A percentile compares a stretch with the other conserved stretches of the same genome.
phyloP scores from a whole-genome alignment of 192 early-diverging fungal species.

The Backusella westeae region DNA sequence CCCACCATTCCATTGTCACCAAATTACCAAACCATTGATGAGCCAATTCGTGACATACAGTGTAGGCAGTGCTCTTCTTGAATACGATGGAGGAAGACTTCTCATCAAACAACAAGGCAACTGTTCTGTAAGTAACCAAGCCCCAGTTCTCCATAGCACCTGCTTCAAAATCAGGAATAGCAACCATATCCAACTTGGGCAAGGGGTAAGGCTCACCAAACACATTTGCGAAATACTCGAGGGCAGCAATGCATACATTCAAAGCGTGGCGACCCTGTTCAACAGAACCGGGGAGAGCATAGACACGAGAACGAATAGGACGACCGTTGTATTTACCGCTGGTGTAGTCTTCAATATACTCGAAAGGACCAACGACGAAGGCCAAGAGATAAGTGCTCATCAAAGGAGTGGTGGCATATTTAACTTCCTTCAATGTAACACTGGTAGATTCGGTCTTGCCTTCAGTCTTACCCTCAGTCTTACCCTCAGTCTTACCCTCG shows the following conservation, averaged over 20 bases:
- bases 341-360: slow-evolving; percentile 83
- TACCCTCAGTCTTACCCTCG: slow-evolving; percentile 32
- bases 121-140: slow-evolving; percentile 86
- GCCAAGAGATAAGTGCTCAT: slow-evolving; percentile 97
- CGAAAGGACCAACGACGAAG: slow-evolving; percentile 89
- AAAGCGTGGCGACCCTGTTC: slow-evolving; percentile 84
- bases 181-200: slow-evolving; percentile 86
- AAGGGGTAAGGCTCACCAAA: slow-evolving; percentile 91
- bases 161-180: slow-evolving; percentile 83
- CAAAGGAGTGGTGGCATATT: slow-evolving; percentile 85
- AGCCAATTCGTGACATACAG: slow-evolving; percentile 87
- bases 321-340: slow-evolving; percentile 63
- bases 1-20: slow-evolving; percentile 95
- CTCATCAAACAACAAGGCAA: slow-evolving; percentile 83
- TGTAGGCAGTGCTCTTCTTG: slow-evolving; percentile 85
- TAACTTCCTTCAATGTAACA: slow-evolving; percentile 67
- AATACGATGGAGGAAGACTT: slow-evolving; percentile 66
- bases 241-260: slow-evolving; percentile 66
- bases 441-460: slow-evolving; percentile 16
- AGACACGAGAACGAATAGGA: slow-evolving; percentile 81
- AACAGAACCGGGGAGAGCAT: slow-evolving; percentile 76
- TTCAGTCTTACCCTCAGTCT: slow-evolving; percentile 20
- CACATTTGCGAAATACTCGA: slow-evolving; percentile 87
- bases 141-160: slow-evolving; percentile 98
- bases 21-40: slow-evolving; percentile 96